These are phyloP conservation scores for Malassezia obtusa DNA, from an alignment of 1,284 basidiomycete genomes.

Conservation along the genomic window DNA sequence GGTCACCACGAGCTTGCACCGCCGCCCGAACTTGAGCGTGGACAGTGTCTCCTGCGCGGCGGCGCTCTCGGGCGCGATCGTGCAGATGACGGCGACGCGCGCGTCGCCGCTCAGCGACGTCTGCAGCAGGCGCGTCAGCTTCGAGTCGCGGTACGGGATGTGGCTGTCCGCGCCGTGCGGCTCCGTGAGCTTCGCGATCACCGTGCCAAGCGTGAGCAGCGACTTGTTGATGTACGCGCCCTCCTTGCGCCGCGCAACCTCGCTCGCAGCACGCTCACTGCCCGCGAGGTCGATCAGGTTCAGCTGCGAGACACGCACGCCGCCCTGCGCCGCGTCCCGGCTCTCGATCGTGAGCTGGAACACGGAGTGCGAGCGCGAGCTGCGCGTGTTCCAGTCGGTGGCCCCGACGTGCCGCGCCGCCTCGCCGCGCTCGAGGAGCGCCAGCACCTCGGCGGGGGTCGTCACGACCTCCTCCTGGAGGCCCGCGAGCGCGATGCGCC, in stretches of 20 bases:
- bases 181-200: constrained; percentile 55
- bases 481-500: constrained; percentile 51
- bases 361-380: constrained; percentile 79
- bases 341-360: constrained; percentile 52
- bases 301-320: constrained; percentile 46
- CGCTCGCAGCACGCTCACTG: constrained; percentile 54
- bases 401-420: constrained; percentile 78
- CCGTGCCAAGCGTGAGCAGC: constrained; percentile 53
- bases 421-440: constrained; percentile 71
- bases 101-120: constrained; percentile 55
- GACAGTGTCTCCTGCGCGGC: constrained; percentile 54
- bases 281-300: constrained; percentile 56
- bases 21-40: constrained; percentile 55
- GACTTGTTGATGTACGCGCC: constrained; percentile 48
- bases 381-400: constrained; percentile 94
- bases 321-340: constrained; percentile 7
- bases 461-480: constrained; percentile 54
- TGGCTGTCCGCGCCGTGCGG: constrained; percentile 35
- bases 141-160: constrained; percentile 56
- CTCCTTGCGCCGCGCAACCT: constrained; percentile 54
- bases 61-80: constrained; percentile 50
- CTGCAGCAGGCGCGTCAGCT: constrained; percentile 54
- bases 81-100: constrained; percentile 55
- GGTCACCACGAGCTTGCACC: constrained; percentile 55
- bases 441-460: constrained; percentile 51